Evolutionary conservation across 140 eudicot genomes (phyloP), one percentile per base, ranked within the genome.

Genomic region (Flaveria floridana): DNA sequence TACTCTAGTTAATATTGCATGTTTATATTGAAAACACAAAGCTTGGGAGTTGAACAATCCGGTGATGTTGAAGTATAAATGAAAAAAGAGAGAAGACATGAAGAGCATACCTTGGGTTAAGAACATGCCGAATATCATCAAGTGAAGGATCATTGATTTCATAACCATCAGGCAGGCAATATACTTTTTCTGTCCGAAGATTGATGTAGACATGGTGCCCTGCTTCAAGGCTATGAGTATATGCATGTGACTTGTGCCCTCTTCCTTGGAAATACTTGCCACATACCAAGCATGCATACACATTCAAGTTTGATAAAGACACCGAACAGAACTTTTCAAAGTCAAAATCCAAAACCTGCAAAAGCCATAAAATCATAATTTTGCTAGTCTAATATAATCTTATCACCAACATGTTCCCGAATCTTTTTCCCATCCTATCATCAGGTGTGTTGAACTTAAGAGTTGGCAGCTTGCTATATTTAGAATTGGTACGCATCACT

Each of bases 181-280:
- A 90, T 73, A 93, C 95, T 79, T 84, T 88, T 72, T 93, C 98
- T 13, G 98, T 88, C 4, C 86, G 85, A 65, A 90, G 89, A 85
- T 93, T 93, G 79, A 93, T 90, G 84, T 83, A 90, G 25, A 93
- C 97, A 84, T 93, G 98, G 84, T 93, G 98, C 20, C 91, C 98
- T 11, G 97, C 98, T 82, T 93, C 98, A 73, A 90, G 90, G 82
- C 98, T 90, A 67, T 93, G 98, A 26, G 97, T 93, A 79, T 93
- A 93, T 41, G 97, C 93, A 85, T 90, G 97, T 28, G 96, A 93
- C 75, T 90, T 90, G 69, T 74, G 96, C 7, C 98, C 97, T 72
- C 97, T 90, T 77, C 98, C 98, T 86, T 90, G 98, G 74, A 68
- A 88, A 81, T 93, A 93, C 81, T 93, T 93, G 11, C 97, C 97